These are phyloP conservation scores for Calycina marina DNA, from an alignment of 2,329 filamentous ascomycete genomes.

Conservation along the genomic window DNA sequence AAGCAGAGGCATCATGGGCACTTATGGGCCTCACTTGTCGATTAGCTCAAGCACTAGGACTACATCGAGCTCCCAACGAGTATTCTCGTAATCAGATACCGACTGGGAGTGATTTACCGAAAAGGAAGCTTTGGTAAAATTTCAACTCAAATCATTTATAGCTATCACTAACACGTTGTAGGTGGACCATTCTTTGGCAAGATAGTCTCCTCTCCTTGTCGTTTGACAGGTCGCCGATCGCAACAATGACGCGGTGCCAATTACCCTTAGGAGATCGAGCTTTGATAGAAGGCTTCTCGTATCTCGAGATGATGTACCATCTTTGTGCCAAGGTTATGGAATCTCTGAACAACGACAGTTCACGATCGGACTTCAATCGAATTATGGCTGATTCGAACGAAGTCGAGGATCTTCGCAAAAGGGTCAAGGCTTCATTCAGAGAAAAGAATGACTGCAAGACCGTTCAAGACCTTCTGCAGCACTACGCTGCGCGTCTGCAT, in stretches of 20 bases:
- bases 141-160: background rate
- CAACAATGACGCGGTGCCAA: conserved; percentile 27
- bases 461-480: conserved; percentile 45
- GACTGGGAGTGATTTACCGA: conserved; percentile 19
- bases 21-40: conserved; percentile 48
- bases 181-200: conserved; percentile 50
- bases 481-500: conserved; percentile 49
- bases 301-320: conserved; percentile 51
- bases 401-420: conserved; percentile 24
- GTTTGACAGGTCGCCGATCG: conserved; percentile 52
- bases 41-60: conserved; percentile 48
- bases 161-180: conserved; percentile 19
- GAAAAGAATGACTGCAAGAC: conserved; percentile 50
- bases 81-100: conserved; percentile 12
- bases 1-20: conserved; percentile 53
- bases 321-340: conserved; percentile 45
- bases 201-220: conserved; percentile 51
- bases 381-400: conserved; percentile 43
- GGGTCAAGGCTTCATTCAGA: conserved; percentile 38
- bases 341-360: conserved; percentile 20
- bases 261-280: conserved; percentile 40
- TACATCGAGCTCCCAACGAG: conserved; percentile 29
- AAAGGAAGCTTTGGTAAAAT: conserved; percentile 20
- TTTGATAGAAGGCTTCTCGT: conserved; percentile 35
- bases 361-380: conserved; percentile 23